Base-by-base conservation (phyloP, 2,329 filamentous ascomycete species). In the Mollisia scopiformis region DNA sequence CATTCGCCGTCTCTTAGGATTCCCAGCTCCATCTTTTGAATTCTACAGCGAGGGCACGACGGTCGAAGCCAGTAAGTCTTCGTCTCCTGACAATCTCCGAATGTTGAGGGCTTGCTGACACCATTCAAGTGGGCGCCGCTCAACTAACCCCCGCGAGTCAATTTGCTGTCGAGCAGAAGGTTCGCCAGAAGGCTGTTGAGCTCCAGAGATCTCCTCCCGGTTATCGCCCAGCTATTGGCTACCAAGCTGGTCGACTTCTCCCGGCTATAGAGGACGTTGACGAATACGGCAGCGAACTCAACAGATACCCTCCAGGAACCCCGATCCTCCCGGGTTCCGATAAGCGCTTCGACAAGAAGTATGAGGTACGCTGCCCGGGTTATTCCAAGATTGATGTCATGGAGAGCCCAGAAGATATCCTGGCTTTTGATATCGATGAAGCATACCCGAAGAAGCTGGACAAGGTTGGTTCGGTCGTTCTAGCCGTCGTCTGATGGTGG, bases 351-450 rank as follows among this genome's bases (percentile, higher is more conserved):
- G 55, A 61, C 14, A 61, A 51, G 37, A 23, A 57, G 19, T 59
- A 33, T 13, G 46, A 62, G 49, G 52, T 31, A n/a, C 51, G 57
- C 3, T 33, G n/a, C 14, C 19, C 33, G 1, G 63, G 51, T 11
- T 65, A 50, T 28, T 58, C 63, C 10, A 57, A 57, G 19, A 30
- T 63, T 7, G 39, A 50, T 19, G 31, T 13, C 8, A 43, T 65
- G 25, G 51, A 61, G 39, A 63, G 28, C 28, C 46, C 57, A n/a
- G 61, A 63, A 16, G 63, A 65, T 51, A 39, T 63, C 19, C n/a
- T 51, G 6, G 37, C 11, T 19, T 61, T 61, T 16, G 55, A 63
- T 30, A 16, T 10, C 1, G 23, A 25, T 13, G 58, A 59, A 37
- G 41, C 41, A 8, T 53, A 54, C 8, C n/a, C n/a, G n/a, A n/a